A percentile compares a stretch with the other conserved stretches of the same genome.
Evolutionary conservation across 2,329 filamentous ascomycete genomes (phyloP).

Genomic region (Sporothrix mexicana): DNA sequence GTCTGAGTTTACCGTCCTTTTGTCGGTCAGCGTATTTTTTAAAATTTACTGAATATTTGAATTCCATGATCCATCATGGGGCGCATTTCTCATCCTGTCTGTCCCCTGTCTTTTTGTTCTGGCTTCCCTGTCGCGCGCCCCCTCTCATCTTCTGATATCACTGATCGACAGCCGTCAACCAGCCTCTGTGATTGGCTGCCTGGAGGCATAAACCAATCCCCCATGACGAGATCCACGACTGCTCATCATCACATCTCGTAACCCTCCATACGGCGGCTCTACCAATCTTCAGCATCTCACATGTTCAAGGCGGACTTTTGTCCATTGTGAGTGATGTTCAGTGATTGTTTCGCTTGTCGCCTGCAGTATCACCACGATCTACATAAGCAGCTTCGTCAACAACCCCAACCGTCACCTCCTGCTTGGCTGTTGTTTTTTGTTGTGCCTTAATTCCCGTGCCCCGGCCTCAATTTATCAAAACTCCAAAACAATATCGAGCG

Average conservation of each 20-base stretch:
- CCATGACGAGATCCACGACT: background rate
- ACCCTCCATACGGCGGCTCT: conserved; percentile 14
- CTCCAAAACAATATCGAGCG: conserved; percentile 4
- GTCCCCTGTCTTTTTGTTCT: background rate
- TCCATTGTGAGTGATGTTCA: too few species aligned
- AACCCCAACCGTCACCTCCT: background rate
- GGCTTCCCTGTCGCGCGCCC: background rate
- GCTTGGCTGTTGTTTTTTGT: background rate
- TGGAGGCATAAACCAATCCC: conserved; percentile 1
- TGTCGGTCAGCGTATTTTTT: background rate
- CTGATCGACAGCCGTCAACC: conserved; percentile 4
- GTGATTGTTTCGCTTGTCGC: too few species aligned
- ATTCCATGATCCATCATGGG: conserved; percentile 4
- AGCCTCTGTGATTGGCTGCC: background rate
- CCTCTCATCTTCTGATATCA: conserved; percentile 17
- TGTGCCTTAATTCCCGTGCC: background rate
- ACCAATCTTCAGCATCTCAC: background rate
- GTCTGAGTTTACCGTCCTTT: background rate
- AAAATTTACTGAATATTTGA: background rate
- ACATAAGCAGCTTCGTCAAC: background rate
- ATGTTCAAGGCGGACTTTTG: background rate
- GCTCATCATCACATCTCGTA: conserved; percentile 23
- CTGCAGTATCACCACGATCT: too few species aligned
- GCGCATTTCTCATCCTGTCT: conserved; percentile 11
- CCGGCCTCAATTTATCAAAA: conserved; percentile 16